Evolutionary conservation across 108 stramenopile genomes (phyloP), one percentile per base, ranked within the genome.

Genomic region (Pelagomonas calceolata): DNA sequence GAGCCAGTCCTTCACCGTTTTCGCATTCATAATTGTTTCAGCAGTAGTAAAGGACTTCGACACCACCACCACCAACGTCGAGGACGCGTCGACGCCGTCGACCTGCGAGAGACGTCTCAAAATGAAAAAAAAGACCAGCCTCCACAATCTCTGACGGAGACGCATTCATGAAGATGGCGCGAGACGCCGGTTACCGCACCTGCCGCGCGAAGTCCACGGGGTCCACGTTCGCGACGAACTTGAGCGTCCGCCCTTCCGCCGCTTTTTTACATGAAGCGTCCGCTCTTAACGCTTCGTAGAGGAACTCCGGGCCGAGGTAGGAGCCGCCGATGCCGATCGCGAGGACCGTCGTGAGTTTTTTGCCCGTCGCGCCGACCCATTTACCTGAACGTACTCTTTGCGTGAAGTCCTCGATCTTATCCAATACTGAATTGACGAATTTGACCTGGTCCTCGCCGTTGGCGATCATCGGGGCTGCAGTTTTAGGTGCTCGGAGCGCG

Each of bases 1-100:
- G 30, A 98, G 85, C 92, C 94, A 98, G 68, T 87, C 78, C 73
- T 92, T 92, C 66, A 95, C 84, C 12, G 93, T 94, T 43, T 89
- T 82, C 4, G 97, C 97, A 74, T 98, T 98, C 34, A 95, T 94
- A 94, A 98, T 98, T 63, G 97, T 98, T 79, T 98, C 97, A 64
- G 95, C 94, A 0, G 97, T 98, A 64, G 97, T 98, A 74, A 98
- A 98, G 14, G 95, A 96, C 83, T 96, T 96, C 74, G 87, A 89
- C 32, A 94, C 95, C 44, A 98, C 82, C 34, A 98, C 78, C 73
- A 97, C 90, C 29, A 95, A 76, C 3, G 94, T 95, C 21, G 82
- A 81, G 75, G 92, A 92, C 16, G 92, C 84, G 75, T 93, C 86
- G 66, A 95, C 74, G 69, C 89, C 89, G 33, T 75, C 65, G 3